Evolutionary conservation across 805 yeast genomes (phyloP).

Genomic region (Candida vaughaniae): DNA sequence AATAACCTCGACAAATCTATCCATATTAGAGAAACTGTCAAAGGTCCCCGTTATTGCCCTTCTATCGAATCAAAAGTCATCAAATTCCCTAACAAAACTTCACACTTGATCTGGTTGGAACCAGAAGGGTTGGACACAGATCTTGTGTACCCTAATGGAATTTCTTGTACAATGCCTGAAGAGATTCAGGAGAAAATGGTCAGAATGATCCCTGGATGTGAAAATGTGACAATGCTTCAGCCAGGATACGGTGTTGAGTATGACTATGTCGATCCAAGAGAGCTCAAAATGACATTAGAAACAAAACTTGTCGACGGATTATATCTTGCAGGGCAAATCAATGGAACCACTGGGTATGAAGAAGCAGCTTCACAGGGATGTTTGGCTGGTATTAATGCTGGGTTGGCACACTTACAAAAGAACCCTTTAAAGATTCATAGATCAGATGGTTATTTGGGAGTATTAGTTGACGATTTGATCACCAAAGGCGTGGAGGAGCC

Average conservation of each 20-base stretch:
- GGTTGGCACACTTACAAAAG: constrained; percentile 46
- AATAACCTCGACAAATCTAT: constrained; percentile 76
- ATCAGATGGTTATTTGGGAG: constrained; percentile 89
- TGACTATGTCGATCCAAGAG: constrained; percentile 94
- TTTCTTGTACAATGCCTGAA: constrained; percentile 93
- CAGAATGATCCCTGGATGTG: constrained; percentile 81
- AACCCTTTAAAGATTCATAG: constrained; percentile 59
- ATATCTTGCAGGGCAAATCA: constrained; percentile 93
- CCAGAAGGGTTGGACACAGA: constrained; percentile 91
- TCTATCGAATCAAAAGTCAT: constrained; percentile 88
- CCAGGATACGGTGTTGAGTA: constrained; percentile 99
- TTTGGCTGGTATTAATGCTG: constrained; percentile 95
- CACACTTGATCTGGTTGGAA: constrained; percentile 90
- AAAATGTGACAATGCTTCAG: constrained; percentile 81
- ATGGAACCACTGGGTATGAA: constrained; percentile 98
- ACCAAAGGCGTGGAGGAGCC: constrained; percentile 98
- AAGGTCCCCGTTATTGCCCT: constrained; percentile 97
- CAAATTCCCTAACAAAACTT: constrained; percentile 70
- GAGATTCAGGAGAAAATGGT: constrained; percentile 81
- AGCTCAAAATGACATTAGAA: constrained; percentile 72
- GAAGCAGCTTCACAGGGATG: constrained; percentile 98
- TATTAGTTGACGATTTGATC: constrained; percentile 86
- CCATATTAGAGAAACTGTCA: constrained; percentile 90
- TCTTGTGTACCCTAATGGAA: constrained; percentile 94
- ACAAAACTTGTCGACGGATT: constrained; percentile 78